These are phyloP conservation scores for Xanthoconium separans DNA, from an alignment of 1,284 basidiomycete species.

Conservation along the genomic window DNA sequence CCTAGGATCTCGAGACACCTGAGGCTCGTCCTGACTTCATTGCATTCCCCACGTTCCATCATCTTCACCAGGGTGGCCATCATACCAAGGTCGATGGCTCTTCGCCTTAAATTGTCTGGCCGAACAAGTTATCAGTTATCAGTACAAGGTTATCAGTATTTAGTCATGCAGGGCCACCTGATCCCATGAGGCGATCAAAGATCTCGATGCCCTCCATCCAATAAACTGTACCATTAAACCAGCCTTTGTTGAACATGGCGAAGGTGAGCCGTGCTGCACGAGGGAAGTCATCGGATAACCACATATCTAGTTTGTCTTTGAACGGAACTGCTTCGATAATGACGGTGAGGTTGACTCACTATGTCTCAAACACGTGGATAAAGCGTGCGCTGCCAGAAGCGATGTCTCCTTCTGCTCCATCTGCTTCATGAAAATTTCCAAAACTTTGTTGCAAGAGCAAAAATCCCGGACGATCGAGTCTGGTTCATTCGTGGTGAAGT, in stretches of 20 bases:
- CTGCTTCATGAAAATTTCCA: constrained; percentile 1
- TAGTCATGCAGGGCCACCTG: background rate
- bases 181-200: constrained; percentile 2
- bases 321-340: background rate
- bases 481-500: background rate
- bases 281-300: background rate
- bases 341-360: background rate
- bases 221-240: constrained; percentile 15
- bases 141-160: background rate
- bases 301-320: background rate
- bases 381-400: constrained; percentile 11
- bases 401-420: background rate
- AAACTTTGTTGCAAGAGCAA: background rate
- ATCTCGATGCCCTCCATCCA: constrained; percentile 4
- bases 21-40: background rate
- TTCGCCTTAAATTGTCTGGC: background rate
- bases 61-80: background rate
- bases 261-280: background rate
- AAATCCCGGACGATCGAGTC: background rate
- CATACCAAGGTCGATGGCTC: background rate
- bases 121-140: background rate
- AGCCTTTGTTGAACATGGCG: constrained; percentile 5
- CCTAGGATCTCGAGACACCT: constrained; percentile 2
- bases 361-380: background rate
- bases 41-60: background rate